These are phyloP conservation scores for Staphylotrichum tortipilum DNA, from an alignment of 495 filamentous ascomycete genomes.

Conservation along the genomic window DNA sequence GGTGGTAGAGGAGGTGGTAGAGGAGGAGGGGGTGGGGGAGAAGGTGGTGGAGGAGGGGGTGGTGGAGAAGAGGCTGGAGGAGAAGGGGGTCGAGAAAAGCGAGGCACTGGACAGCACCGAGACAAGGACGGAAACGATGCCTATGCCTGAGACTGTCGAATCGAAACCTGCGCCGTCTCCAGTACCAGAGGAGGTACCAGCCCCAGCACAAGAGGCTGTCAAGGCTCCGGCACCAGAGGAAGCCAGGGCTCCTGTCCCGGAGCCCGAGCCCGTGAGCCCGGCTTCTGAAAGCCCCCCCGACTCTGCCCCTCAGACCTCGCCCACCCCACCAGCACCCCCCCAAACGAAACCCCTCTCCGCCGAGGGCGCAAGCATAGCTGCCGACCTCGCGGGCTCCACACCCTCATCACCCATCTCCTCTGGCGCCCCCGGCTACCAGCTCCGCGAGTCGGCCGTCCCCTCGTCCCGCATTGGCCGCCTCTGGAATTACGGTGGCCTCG, in stretches of 20 bases:
- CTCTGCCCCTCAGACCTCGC: not conserved
- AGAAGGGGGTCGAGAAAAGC: too few relatives aligned
- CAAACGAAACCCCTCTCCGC: not conserved
- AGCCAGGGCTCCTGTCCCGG: too few relatives aligned
- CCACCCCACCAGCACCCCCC: not conserved
- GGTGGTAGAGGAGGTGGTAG: too few relatives aligned
- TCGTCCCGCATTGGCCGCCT: conserved; percentile 77
- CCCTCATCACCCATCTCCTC: not conserved
- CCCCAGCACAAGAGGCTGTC: not conserved
- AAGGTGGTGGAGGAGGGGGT: too few relatives aligned
- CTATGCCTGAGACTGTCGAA: not conserved
- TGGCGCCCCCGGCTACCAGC: conserved; percentile 46
- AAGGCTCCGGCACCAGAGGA: too few relatives aligned
- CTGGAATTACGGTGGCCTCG: conserved; percentile 91
- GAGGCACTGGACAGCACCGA: too few relatives aligned
- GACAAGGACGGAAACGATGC: not conserved
- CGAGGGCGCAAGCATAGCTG: conserved; percentile 12
- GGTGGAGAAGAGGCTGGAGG: too few relatives aligned
- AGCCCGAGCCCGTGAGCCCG: not conserved
- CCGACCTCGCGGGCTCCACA: conserved; percentile 6
- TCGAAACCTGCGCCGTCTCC: not conserved
- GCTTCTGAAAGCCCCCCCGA: too few relatives aligned
- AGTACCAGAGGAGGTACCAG: not conserved
- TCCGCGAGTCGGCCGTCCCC: conserved; percentile 84
- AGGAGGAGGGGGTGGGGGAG: too few relatives aligned